Evolutionary conservation across 768 basidiomycete genomes (phyloP), one percentile per base, ranked within the genome.

Genomic region (Mycena chlorophos): DNA sequence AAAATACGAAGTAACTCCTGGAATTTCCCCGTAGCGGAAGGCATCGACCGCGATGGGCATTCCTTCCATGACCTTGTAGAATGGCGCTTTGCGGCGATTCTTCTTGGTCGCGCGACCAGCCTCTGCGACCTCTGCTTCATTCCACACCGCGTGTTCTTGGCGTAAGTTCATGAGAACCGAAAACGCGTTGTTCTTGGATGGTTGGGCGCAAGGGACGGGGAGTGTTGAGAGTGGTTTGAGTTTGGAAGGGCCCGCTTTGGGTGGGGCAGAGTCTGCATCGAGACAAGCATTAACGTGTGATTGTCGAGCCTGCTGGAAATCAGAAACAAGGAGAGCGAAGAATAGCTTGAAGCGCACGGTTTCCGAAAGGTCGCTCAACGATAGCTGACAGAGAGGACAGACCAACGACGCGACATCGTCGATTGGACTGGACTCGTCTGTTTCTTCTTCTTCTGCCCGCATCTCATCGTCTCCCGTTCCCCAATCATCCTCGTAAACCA

Each of bases 21-120:
- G 94, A 46, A 99, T 94, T 23, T 80, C 77, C 5, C 96, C 97
- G 68, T 98, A 99, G 31, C 88, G 83, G 72, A 99, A 99, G 1
- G 95, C 97, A 67, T 99, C 97, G 0, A 99, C 97, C 16, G 96
- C 94, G 23, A 99, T 89, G 8, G 95, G 94, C 94, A 98, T 97
- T 1, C 97, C 96, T 64, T 92, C 89, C 62, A 98, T 68, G 20
- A 94, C 82, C 73, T 98, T 99, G 74, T 95, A 98, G 68, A 98
- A 98, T 0, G 97, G 97, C 0, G 94, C 92, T 55, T 83, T 86
- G 56, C 90, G 75, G 25, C 90, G 79, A 31, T 78, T 80, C 14
- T 69, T 70, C 52, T 81, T 81, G 5, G 70, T 75, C 2, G 76
- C 68, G 16, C 75, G 76, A 56, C 76, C 78, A 42, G 79, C 76